A percentile compares a stretch with the other conserved stretches of the same genome.
Conservation (phyloP, 2,329 filamentous ascomycete genomes). For the Rasamsonia emersonii region DNA sequence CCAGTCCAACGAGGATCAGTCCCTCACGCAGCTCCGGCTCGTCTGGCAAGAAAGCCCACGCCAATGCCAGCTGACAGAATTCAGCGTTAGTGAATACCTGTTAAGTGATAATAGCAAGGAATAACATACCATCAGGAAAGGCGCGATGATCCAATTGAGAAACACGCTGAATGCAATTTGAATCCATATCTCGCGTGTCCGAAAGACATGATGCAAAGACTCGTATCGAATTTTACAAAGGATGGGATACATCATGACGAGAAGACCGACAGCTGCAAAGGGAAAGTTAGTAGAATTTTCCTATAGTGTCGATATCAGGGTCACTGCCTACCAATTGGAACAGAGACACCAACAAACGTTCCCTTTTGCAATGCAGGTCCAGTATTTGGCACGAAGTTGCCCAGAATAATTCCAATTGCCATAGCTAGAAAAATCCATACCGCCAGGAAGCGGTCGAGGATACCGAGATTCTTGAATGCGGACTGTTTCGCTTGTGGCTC, state of each 20-base stretch:
- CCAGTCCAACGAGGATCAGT: slow-evolving; percentile 73
- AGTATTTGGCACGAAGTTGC: slow-evolving; percentile 61
- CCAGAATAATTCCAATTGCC: slow-evolving; percentile 63
- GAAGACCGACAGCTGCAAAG: slow-evolving; percentile 60
- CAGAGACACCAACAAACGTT: slow-evolving; percentile 60
- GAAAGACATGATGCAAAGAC: slow-evolving; percentile 58
- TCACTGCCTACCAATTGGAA: slow-evolving; percentile 50
- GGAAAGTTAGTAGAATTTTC: not conserved
- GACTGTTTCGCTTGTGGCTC: slow-evolving; percentile 11
- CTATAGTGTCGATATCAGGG: no score
- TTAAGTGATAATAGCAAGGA: not conserved
- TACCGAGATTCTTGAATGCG: slow-evolving; percentile 43
- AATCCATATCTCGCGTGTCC: slow-evolving; percentile 57
- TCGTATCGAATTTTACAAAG: slow-evolving; percentile 80
- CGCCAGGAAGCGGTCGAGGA: slow-evolving; percentile 55
- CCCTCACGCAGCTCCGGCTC: slow-evolving; percentile 49
- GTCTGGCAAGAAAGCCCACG: slow-evolving; percentile 47
- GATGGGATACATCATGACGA: slow-evolving; percentile 94
- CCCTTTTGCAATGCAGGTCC: slow-evolving; percentile 58
- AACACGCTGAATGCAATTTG: slow-evolving; percentile 70
- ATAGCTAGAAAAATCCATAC: slow-evolving; percentile 73
- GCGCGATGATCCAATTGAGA: slow-evolving; percentile 76
- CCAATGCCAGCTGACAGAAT: slow-evolving; percentile 34
- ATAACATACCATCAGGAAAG: slow-evolving; percentile 63
- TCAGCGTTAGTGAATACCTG: not conserved